phyloP scores from a whole-genome alignment of 441 rosid genomes.

The Capsella rubella region DNA sequence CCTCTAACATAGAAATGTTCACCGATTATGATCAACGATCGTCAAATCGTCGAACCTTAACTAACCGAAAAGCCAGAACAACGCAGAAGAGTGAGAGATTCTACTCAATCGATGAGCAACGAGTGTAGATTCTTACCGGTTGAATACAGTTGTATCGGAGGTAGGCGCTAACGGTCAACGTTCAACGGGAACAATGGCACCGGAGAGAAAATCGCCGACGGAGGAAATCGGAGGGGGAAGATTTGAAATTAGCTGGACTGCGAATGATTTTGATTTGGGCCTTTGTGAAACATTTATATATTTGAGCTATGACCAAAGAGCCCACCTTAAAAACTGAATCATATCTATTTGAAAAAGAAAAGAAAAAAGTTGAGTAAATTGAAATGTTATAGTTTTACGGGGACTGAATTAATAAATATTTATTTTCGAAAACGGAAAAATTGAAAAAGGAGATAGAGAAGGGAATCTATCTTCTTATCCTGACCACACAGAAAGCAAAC shows the following conservation, averaged over 20 bases:
- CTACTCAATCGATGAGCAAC: constrained; percentile 15
- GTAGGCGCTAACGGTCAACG: not conserved
- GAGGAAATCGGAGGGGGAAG: not conserved
- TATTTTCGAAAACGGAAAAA: not conserved
- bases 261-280: constrained; percentile 23
- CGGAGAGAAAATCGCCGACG: constrained; percentile 37
- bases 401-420: not conserved
- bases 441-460: constrained; percentile 12
- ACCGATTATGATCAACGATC: constrained; percentile 7
- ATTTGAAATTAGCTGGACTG: constrained; percentile 36
- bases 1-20: not conserved
- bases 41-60: constrained; percentile 27
- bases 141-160: not conserved
- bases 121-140: constrained; percentile 12
- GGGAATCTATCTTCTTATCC: constrained; percentile 70
- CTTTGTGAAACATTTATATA: not conserved
- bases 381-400: too few species aligned
- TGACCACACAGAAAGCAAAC: constrained; percentile 43
- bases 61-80: constrained; percentile 12
- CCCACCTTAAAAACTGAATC: too few species aligned
- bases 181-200: constrained; percentile 27
- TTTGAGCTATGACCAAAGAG: too few species aligned
- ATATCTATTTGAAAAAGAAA: too few species aligned
- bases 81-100: constrained; percentile 33
- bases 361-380: too few species aligned